Evolutionary conservation across 768 basidiomycete genomes (phyloP).

Genomic region (Leccinum obscurum): DNA sequence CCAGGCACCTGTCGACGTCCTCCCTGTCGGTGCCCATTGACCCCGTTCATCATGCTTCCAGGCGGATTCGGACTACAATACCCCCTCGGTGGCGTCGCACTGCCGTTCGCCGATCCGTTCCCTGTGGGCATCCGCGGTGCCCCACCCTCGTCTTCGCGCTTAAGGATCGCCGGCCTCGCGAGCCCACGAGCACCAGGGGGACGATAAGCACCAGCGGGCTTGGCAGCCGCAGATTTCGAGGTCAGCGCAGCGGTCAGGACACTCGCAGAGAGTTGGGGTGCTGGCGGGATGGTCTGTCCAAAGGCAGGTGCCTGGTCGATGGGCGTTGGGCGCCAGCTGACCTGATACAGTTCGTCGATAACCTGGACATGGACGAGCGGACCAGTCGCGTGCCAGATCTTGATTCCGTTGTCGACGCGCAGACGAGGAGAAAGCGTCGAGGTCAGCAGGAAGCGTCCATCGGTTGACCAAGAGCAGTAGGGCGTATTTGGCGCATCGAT

Average conservation of each 20-base stretch:
- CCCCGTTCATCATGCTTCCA: slow-evolving; percentile 43
- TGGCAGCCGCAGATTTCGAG: slow-evolving; percentile 57
- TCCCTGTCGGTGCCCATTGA: slow-evolving; percentile 29
- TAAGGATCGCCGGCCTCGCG: slow-evolving; percentile 84
- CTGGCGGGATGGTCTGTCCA: slow-evolving; percentile 60
- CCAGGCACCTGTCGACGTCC: slow-evolving; percentile 65
- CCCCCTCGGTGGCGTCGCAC: slow-evolving; percentile 60
- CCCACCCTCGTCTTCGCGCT: slow-evolving; percentile 89
- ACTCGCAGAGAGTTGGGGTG: slow-evolving; percentile 64
- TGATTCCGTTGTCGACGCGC: slow-evolving; percentile 96
- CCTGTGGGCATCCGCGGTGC: slow-evolving; percentile 48
- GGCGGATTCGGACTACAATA: slow-evolving; percentile 59
- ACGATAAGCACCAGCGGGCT: slow-evolving; percentile 85
- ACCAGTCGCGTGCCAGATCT: slow-evolving; percentile 93
- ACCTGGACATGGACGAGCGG: slow-evolving; percentile 81
- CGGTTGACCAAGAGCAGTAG: slow-evolving; percentile 93
- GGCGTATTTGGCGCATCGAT: slow-evolving; percentile 94
- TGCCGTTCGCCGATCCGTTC: slow-evolving; percentile 43
- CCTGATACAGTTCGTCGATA: slow-evolving; percentile 89
- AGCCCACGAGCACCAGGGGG: slow-evolving; percentile 93
- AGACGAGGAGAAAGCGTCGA: slow-evolving; percentile 94
- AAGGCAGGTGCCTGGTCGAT: slow-evolving; percentile 69
- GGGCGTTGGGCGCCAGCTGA: slow-evolving; percentile 75
- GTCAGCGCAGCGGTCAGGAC: slow-evolving; percentile 49
- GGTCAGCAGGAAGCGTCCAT: slow-evolving; percentile 90